These are phyloP conservation scores for Hevea brasiliensis DNA, from an alignment of 345 rosid genomes.

Conservation along the genomic window DNA sequence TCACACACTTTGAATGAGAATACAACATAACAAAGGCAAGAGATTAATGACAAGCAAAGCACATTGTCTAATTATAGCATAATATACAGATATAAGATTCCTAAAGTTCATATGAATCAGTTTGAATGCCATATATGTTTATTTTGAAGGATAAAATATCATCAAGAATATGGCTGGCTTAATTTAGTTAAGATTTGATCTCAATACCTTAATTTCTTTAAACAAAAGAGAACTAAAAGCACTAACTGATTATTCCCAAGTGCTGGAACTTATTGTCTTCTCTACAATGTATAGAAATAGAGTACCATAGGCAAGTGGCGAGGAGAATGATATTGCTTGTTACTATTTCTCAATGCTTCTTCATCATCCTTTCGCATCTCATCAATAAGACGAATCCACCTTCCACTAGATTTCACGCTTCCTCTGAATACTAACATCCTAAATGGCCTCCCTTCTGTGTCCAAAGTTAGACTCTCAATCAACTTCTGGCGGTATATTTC, in stretches of 20 bases:
- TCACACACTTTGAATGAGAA: not conserved
- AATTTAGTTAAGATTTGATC: not conserved
- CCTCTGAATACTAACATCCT: constrained; percentile 55
- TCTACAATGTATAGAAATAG: not conserved
- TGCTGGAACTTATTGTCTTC: not conserved
- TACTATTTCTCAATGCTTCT: constrained; percentile 8
- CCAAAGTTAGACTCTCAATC: constrained; percentile 37
- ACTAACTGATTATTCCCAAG: not conserved
- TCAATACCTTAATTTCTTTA: too few species aligned
- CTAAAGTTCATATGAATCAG: not conserved
- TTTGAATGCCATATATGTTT: not conserved
- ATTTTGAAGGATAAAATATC: not conserved
- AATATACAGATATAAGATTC: not conserved
- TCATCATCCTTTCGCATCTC: constrained; percentile 41
- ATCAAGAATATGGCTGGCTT: not conserved
- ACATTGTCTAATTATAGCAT: not conserved
- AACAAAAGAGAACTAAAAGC: too few species aligned
- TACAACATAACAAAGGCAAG: too few species aligned
- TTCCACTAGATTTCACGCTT: constrained; percentile 47
- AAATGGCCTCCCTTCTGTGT: constrained; percentile 48
- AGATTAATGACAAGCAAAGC: not conserved
- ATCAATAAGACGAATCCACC: constrained; percentile 28
- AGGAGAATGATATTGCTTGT: constrained; percentile 13
- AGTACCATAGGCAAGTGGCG: constrained; percentile 40
- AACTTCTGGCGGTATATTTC: constrained; percentile 33